phyloP scores from a whole-genome alignment of 768 basidiomycete species.

The Suillus paluster region DNA sequence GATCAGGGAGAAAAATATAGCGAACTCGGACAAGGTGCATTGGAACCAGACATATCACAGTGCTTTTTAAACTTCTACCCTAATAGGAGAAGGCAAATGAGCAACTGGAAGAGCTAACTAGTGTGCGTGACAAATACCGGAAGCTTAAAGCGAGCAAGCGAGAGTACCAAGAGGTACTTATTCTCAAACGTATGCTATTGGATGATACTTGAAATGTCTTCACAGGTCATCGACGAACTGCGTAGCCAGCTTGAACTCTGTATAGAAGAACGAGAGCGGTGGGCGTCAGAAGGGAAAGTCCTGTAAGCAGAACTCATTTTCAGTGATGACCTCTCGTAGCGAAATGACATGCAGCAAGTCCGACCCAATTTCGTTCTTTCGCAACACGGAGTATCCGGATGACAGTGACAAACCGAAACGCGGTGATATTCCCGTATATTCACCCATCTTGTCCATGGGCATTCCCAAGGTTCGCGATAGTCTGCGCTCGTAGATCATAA shows the following conservation, averaged over 20 bases:
- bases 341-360: background rate
- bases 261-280: constrained; percentile 26
- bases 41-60: background rate
- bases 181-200: constrained; percentile 10
- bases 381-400: constrained; percentile 13
- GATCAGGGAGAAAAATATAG: constrained; percentile 16
- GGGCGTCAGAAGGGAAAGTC: constrained; percentile 7
- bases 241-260: constrained; percentile 20
- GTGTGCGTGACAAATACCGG: constrained; percentile 25
- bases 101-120: constrained; percentile 12
- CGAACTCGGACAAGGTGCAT: background rate
- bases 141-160: constrained; percentile 20
- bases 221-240: constrained; percentile 25
- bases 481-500: background rate
- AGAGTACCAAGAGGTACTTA: constrained; percentile 25
- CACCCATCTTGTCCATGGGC: background rate
- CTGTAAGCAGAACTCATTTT: constrained; percentile 1
- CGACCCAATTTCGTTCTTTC: constrained; percentile 5
- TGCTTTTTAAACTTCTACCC: background rate
- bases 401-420: constrained; percentile 16
- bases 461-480: background rate
- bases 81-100: constrained; percentile 19
- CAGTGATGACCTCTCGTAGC: background rate
- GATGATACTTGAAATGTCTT: background rate
- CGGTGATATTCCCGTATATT: background rate